Evolutionary conservation across 768 basidiomycete species (phyloP), one percentile per base, ranked within the genome.

Genomic region (Boletus tylopilopsis): DNA sequence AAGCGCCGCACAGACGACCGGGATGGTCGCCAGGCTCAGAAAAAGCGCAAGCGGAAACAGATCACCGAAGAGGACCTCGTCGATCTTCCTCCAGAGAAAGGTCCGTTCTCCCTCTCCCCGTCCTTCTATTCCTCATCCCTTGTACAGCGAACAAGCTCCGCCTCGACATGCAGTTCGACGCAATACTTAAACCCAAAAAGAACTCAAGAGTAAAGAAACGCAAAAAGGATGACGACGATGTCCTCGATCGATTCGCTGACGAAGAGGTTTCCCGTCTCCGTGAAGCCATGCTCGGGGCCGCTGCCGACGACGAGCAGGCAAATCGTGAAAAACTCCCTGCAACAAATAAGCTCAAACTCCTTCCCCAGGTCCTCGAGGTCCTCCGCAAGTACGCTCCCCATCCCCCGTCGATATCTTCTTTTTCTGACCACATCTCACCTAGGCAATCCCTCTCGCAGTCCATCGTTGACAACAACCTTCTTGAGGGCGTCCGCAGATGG

Each of bases 401-500:
- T 5, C 21, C 6, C 5, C 16, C 23, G 12, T 19, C 6, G 9
- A 18, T n/a, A 13, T 22, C n/a, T 1, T 9, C 13, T 12, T 12
- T 23, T 1, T 23, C 46, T 57, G 6, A 57, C 29, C 10, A 24
- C 10, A 9, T 22, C 27, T 16, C 22, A n/a, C n/a, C 24, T 29
- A 95, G 93, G 68, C 79, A 82, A 16, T 84, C 91, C 1, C 80
- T 95, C 15, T 82, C 87, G 11, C 91, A 95, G 60, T 90, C 93
- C 6, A 95, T 98, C 62, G 82, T 93, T 45, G 96, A 99, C 71
- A 94, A 94, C 67, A 93, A 94, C 55, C 81, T 98, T 35, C 76
- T 99, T 24, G 89, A 92, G 56, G 93, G 87, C 6, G 92, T 97
- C 43, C 77, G 81, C 34, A 75, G 82, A 32, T 99, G 92, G 91